A percentile compares a stretch with the other conserved stretches of the same genome.
phyloP scores from a whole-genome alignment of 1,284 basidiomycete genomes.

The Moesziomyces antarcticus region DNA sequence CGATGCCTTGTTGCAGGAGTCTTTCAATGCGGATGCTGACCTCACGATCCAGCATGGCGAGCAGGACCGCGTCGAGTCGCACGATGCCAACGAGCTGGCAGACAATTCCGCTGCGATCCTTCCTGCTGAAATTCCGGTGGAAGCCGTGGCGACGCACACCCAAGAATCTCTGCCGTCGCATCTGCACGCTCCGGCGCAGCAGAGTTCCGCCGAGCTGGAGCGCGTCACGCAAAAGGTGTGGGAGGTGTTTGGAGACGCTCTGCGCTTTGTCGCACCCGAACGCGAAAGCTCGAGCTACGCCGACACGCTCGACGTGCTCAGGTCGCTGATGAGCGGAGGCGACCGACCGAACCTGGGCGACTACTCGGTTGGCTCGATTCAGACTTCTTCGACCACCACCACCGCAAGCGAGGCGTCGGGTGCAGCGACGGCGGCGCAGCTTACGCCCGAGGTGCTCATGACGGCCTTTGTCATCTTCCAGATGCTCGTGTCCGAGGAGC shows the following conservation, averaged over 20 bases:
- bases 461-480: conserved; percentile 59
- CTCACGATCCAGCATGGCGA: conserved; percentile 18
- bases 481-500: conserved; percentile 46
- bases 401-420: conserved; percentile 29
- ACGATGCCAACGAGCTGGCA: conserved; percentile 2
- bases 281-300: conserved; percentile 46
- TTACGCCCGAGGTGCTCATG: conserved; percentile 49
- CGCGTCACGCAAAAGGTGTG: conserved; percentile 54
- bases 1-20: conserved; percentile 11
- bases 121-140: conserved; percentile 1
- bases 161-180: conserved; percentile 7
- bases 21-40: conserved; percentile 11
- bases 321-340: conserved; percentile 42
- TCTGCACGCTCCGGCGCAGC: conserved; percentile 17
- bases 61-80: conserved; percentile 4
- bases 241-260: conserved; percentile 57
- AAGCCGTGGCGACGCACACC: background rate
- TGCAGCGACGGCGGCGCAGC: conserved; percentile 21
- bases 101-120: conserved; percentile 34
- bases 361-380: conserved; percentile 45
- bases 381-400: conserved; percentile 33
- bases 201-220: conserved; percentile 57
- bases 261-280: conserved; percentile 53
- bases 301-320: conserved; percentile 52
- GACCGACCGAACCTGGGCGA: conserved; percentile 27